These are phyloP conservation scores for Lipomyces anomalus DNA, from an alignment of 805 yeast species.

Conservation along the genomic window DNA sequence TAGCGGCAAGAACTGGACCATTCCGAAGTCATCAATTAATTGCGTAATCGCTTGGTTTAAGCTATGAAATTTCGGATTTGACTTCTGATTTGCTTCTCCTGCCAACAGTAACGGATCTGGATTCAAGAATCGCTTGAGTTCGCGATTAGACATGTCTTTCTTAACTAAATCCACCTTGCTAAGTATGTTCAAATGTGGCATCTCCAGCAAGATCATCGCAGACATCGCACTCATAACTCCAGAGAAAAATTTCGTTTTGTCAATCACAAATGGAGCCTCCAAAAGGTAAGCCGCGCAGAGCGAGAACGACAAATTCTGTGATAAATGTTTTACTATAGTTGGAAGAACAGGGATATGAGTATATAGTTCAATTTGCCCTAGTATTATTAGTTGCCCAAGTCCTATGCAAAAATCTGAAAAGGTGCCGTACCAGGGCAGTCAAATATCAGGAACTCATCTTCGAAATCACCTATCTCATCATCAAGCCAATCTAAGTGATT, in stretches of 20 bases:
- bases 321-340: constrained; percentile 76
- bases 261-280: constrained; percentile 92
- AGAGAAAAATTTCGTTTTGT: constrained; percentile 84
- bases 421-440: constrained; percentile 75
- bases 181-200: constrained; percentile 88
- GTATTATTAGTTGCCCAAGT: constrained; percentile 2
- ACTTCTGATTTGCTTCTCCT: constrained; percentile 44
- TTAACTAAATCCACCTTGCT: constrained; percentile 83
- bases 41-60: constrained; percentile 80
- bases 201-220: constrained; percentile 90
- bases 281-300: constrained; percentile 87
- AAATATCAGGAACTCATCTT: constrained; percentile 87
- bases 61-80: constrained; percentile 59
- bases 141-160: constrained; percentile 61
- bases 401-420: background rate
- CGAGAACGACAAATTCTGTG: constrained; percentile 71
- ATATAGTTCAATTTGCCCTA: constrained; percentile 75
- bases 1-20: constrained; percentile 94
- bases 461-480: constrained; percentile 92
- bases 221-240: constrained; percentile 97
- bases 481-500: constrained; percentile 95
- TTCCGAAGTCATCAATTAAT: constrained; percentile 93
- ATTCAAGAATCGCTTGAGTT: constrained; percentile 74
- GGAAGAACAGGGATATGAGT: constrained; percentile 94
- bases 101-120: constrained; percentile 81